Conservation (phyloP, 2,329 filamentous ascomycete genomes). For the Microdochium nivale region DNA sequence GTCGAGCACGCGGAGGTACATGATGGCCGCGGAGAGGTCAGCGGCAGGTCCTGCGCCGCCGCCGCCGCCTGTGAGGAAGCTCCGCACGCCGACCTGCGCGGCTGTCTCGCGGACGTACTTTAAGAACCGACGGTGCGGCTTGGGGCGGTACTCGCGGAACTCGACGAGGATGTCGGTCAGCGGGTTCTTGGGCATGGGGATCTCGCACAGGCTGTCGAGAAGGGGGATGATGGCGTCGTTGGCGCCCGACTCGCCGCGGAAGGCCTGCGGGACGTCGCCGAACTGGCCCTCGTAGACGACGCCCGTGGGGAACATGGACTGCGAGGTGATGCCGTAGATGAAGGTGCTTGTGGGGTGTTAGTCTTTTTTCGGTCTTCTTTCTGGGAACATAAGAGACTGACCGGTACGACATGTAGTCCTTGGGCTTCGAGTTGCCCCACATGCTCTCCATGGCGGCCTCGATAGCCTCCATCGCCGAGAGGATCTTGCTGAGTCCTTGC, state of each 20-base stretch:
- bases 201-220: conserved; percentile 77
- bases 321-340: conserved; percentile 91
- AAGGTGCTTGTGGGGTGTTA: conserved; percentile 59
- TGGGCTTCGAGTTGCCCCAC: conserved; percentile 83
- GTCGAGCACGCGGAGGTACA: conserved; percentile 53
- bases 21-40: conserved; percentile 25
- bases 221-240: conserved; percentile 93
- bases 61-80: conserved; percentile 29
- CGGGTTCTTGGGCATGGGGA: conserved; percentile 82
- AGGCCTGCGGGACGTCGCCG: conserved; percentile 60
- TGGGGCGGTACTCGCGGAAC: conserved; percentile 82
- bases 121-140: conserved; percentile 81
- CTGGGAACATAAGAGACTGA: background rate
- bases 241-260: conserved; percentile 87
- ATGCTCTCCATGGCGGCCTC: conserved; percentile 80
- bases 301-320: conserved; percentile 89
- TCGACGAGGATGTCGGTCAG: conserved; percentile 82
- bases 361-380: background rate
- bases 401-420: conserved; percentile 54
- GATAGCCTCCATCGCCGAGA: conserved; percentile 58
- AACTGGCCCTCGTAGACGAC: conserved; percentile 83
- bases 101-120: conserved; percentile 53
- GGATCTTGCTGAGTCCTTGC: conserved; percentile 50
- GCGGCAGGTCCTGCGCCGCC: conserved; percentile 13
- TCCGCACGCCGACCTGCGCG: conserved; percentile 41